These are phyloP conservation scores for Vitis rotundifolia DNA, from an alignment of 164 flowering plant species.

Conservation along the genomic window DNA sequence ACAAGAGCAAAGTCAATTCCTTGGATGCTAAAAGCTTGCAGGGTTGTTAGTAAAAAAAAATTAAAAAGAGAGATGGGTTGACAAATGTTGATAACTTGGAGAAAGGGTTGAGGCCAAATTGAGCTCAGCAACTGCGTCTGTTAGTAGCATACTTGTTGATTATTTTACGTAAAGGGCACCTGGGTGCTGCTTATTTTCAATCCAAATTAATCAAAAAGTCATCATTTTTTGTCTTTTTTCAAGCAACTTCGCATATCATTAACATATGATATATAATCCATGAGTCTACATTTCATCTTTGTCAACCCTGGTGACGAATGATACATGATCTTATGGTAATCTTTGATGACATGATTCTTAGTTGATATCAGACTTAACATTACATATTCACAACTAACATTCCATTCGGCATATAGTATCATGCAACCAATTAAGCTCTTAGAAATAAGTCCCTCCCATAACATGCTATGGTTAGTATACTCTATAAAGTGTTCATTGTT, in stretches of 20 bases:
- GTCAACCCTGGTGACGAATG: conserved; percentile 9
- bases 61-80: conserved; percentile 21
- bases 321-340: not conserved
- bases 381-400: too few relatives aligned
- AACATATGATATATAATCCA: too few relatives aligned
- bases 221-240: too few relatives aligned
- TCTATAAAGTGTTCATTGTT: too few relatives aligned
- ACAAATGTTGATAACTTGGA: conserved; percentile 27
- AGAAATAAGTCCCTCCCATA: too few relatives aligned
- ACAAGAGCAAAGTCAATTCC: conserved; percentile 20
- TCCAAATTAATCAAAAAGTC: too few relatives aligned
- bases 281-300: not conserved
- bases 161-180: conserved; percentile 30
- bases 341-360: not conserved
- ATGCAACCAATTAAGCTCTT: too few relatives aligned
- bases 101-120: not conserved
- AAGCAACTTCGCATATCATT: too few relatives aligned
- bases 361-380: too few relatives aligned
- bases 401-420: too few relatives aligned
- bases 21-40: conserved; percentile 22
- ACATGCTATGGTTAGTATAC: too few relatives aligned
- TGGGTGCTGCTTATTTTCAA: not conserved
- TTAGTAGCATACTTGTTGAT: conserved; percentile 15
- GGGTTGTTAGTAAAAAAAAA: conserved; percentile 23
- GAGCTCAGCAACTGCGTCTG: conserved; percentile 38